Conservation (phyloP, 495 filamentous ascomycete genomes). For the Bacidia rubella region DNA sequence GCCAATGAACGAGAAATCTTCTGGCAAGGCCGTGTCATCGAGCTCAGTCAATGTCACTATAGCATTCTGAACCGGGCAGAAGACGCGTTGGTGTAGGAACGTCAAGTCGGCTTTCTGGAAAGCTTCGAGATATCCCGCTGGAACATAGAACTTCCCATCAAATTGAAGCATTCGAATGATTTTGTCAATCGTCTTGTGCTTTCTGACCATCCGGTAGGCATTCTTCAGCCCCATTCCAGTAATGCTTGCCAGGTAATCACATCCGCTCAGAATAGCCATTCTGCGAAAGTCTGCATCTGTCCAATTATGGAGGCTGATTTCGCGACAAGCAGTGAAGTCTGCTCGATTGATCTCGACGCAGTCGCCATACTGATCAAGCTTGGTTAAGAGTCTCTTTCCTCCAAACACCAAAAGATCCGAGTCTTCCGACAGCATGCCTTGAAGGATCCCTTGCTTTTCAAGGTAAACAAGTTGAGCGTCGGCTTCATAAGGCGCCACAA, state of each 20-base stretch:
- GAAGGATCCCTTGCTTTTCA: constrained; percentile 67
- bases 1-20: constrained; percentile 69
- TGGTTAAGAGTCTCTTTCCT: constrained; percentile 77
- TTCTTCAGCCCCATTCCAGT: constrained; percentile 83
- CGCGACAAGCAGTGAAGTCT: constrained; percentile 76
- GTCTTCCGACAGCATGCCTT: constrained; percentile 88
- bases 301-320: constrained; percentile 84
- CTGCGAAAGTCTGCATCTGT: constrained; percentile 76
- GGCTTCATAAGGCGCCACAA: constrained; percentile 95
- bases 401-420: constrained; percentile 95
- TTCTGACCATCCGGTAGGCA: constrained; percentile 77
- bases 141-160: constrained; percentile 70
- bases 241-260: constrained; percentile 83
- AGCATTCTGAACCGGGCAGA: constrained; percentile 56
- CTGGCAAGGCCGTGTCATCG: constrained; percentile 42
- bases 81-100: constrained; percentile 89
- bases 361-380: constrained; percentile 85
- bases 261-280: constrained; percentile 98
- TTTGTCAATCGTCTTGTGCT: constrained; percentile 73
- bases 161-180: constrained; percentile 73
- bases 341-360: constrained; percentile 80
- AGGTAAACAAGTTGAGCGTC: constrained; percentile 93
- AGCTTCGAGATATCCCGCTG: constrained; percentile 57
- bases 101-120: constrained; percentile 82
- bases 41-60: constrained; percentile 61